Percentiles rank a stretch among this genome's conserved stretches.
Conservation (phyloP, 2,329 filamentous ascomycete species). For the Cordyceps militaris region DNA sequence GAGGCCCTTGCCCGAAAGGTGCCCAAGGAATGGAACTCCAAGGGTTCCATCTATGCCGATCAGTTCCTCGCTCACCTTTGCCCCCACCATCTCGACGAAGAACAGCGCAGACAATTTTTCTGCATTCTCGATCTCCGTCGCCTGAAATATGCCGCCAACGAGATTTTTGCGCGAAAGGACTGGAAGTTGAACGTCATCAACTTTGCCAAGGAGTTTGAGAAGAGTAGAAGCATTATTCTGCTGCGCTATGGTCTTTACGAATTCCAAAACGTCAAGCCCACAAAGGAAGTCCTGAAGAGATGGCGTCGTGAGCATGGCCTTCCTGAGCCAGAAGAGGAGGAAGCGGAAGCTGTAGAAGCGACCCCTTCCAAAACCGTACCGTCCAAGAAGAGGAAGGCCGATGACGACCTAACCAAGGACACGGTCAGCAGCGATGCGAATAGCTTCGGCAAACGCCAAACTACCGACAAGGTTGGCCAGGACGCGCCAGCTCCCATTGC, state of each 20-base stretch:
- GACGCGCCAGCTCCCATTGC: constrained; percentile 23
- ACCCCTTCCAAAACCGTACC: constrained; percentile 28
- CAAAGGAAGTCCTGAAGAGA: constrained; percentile 48
- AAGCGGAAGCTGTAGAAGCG: constrained; percentile 23
- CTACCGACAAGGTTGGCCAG: constrained; percentile 32
- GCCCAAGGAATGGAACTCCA: constrained; percentile 43
- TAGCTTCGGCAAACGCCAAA: constrained; percentile 43
- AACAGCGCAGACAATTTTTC: constrained; percentile 55
- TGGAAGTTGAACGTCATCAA: constrained; percentile 57
- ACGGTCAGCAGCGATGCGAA: constrained; percentile 28
- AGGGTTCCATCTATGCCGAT: constrained; percentile 52
- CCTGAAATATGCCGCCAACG: constrained; percentile 54
- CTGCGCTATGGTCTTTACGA: constrained; percentile 55
- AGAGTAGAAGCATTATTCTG: constrained; percentile 55
- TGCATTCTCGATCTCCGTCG: constrained; percentile 55
- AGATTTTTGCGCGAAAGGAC: constrained; percentile 53
- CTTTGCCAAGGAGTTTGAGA: constrained; percentile 58
- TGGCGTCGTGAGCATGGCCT: constrained; percentile 52
- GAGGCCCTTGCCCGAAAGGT: constrained; percentile 47
- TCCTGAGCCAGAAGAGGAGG: constrained; percentile 42
- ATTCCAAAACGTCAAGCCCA: constrained; percentile 55
- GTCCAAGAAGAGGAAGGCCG: constrained; percentile 51
- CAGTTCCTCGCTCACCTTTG: constrained; percentile 52
- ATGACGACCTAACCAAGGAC: constrained; percentile 40
- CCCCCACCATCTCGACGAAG: constrained; percentile 49